phyloP scores from a whole-genome alignment of 177 flowering plant genomes.

The Telopea speciosissima region DNA sequence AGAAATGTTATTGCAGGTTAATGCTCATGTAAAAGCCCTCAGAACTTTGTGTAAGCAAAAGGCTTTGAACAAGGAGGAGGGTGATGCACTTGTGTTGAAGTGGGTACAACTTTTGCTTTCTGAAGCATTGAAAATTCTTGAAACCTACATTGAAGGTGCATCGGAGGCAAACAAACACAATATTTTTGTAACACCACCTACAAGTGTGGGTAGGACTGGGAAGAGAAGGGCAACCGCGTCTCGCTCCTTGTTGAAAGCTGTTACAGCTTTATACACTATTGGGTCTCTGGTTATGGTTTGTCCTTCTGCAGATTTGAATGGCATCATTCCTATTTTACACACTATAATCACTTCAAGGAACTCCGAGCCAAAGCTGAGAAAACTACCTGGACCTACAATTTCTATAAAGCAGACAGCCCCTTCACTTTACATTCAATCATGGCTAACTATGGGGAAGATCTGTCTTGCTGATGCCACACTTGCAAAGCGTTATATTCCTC shows the following conservation, averaged over 20 bases:
- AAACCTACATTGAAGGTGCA: slow-evolving; percentile 41
- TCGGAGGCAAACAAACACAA: slow-evolving; percentile 30
- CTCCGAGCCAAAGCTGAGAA: slow-evolving; percentile 40
- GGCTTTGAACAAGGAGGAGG: slow-evolving; percentile 52
- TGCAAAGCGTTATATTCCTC: slow-evolving; percentile 88
- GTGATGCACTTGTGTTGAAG: slow-evolving; percentile 56
- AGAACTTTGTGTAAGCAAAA: slow-evolving; percentile 77
- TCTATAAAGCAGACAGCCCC: slow-evolving; percentile 55
- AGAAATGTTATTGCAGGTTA: slow-evolving; percentile 46
- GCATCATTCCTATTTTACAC: slow-evolving; percentile 57
- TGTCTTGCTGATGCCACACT: slow-evolving; percentile 85
- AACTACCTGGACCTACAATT: slow-evolving; percentile 35
- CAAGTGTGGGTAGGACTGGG: slow-evolving; percentile 27
- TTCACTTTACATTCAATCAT: slow-evolving; percentile 77
- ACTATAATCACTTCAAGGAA: slow-evolving; percentile 76
- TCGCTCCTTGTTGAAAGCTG: slow-evolving; percentile 31
- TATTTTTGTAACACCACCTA: slow-evolving; percentile 57
- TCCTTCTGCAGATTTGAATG: slow-evolving; percentile 58
- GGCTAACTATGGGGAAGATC: slow-evolving; percentile 95
- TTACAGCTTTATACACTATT: slow-evolving; percentile 71
- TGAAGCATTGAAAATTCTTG: slow-evolving; percentile 54
- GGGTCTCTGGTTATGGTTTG: slow-evolving; percentile 74
- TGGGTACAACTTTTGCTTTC: slow-evolving; percentile 65
- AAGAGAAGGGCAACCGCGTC: slow-evolving; percentile 27
- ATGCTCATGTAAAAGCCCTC: slow-evolving; percentile 92